These are phyloP conservation scores for Hypoxylon rubiginosum DNA, from an alignment of 2,329 filamentous ascomycete species.

Conservation along the genomic window DNA sequence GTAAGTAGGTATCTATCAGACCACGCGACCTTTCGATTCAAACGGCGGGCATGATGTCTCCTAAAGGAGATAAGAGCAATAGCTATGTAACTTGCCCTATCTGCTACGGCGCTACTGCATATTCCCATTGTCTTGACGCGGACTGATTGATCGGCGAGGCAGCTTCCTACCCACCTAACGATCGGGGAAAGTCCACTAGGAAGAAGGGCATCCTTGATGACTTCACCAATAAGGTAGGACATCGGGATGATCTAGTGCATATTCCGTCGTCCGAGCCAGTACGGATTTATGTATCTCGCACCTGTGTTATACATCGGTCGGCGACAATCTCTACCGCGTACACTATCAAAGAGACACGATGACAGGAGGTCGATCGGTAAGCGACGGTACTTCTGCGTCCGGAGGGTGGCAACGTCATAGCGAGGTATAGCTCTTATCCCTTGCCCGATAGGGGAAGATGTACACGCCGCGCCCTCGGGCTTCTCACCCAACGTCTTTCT, in stretches of 20 bases:
- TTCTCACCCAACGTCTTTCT: constrained; percentile 17
- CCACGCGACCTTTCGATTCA: constrained; percentile 30
- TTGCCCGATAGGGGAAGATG: constrained; percentile 34
- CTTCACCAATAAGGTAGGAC: constrained; percentile 44
- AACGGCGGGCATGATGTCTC: constrained; percentile 24
- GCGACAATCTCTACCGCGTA: not conserved
- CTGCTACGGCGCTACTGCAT: constrained; percentile 30
- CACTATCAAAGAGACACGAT: constrained; percentile 1
- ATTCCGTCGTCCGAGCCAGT: constrained; percentile 22
- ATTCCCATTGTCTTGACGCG: constrained; percentile 22
- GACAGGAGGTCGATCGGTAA: not conserved
- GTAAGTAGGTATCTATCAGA: not conserved
- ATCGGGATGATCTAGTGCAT: constrained; percentile 33
- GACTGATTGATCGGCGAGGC: constrained; percentile 35
- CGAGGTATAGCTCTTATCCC: constrained; percentile 28
- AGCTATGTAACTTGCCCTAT: not conserved
- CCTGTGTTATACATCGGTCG: too few species aligned
- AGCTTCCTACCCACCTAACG: constrained; percentile 3
- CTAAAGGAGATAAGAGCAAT: constrained; percentile 19
- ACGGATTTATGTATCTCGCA: not conserved
- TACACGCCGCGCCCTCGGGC: constrained; percentile 6
- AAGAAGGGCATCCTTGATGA: constrained; percentile 43
- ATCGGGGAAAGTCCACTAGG: constrained; percentile 12
- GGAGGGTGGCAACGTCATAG: constrained; percentile 39
- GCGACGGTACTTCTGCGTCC: constrained; percentile 30